A percentile compares a stretch with the other conserved stretches of the same genome.
Evolutionary conservation across 2,329 filamentous ascomycete genomes (phyloP).

Genomic region (Calonectria pteridis): DNA sequence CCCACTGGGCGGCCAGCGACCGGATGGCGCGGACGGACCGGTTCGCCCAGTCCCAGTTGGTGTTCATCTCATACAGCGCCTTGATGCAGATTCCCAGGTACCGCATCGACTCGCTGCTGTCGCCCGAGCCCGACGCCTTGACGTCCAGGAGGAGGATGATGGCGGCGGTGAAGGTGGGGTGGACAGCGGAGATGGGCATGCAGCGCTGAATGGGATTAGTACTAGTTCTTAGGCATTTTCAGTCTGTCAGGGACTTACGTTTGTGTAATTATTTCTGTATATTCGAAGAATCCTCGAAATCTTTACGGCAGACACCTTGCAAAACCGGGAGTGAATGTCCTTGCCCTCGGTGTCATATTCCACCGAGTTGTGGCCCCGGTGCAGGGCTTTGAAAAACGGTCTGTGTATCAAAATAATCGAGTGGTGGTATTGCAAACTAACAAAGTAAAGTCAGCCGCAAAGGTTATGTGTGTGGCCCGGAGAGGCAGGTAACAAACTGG

Average conservation of each 20-base stretch:
- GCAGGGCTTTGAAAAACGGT: slow-evolving; percentile 11
- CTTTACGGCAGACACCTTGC: slow-evolving; percentile 25
- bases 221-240: not conserved
- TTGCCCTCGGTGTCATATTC: slow-evolving; percentile 32
- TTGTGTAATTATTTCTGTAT: slow-evolving; percentile 34
- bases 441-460: not conserved
- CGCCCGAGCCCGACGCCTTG: not conserved
- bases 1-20: slow-evolving; percentile 31
- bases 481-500: slow-evolving; percentile 5
- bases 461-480: too few species aligned
- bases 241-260: not conserved
- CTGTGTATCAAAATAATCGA: slow-evolving; percentile 11
- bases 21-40: slow-evolving; percentile 30
- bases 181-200: slow-evolving; percentile 32
- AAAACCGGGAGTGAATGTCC: slow-evolving; percentile 32
- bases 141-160: slow-evolving; percentile 34
- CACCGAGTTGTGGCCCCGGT: slow-evolving; percentile 2
- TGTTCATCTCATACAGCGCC: slow-evolving; percentile 33
- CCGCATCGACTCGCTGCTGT: slow-evolving; percentile 25
- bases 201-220: not conserved
- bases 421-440: slow-evolving; percentile 18
- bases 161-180: slow-evolving; percentile 33
- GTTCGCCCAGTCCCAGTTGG: slow-evolving; percentile 36
- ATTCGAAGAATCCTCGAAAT: slow-evolving; percentile 32
- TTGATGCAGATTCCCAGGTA: slow-evolving; percentile 30